Base-by-base conservation (phyloP, 345 rosid species). In the Gossypium raimondii region DNA sequence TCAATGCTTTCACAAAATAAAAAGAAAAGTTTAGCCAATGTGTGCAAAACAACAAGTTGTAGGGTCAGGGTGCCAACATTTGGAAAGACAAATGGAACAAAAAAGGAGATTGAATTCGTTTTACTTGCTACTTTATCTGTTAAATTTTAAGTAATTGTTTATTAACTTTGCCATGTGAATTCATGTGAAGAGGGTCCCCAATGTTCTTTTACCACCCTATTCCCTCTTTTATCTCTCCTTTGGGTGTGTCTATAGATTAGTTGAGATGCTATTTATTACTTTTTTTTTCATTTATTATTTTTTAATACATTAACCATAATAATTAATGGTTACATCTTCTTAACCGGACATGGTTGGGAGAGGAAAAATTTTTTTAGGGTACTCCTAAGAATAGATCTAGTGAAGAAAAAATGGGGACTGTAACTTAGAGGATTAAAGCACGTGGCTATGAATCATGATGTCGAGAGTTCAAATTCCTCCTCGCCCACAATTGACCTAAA, bases 111-210 rank as follows among this genome's bases (percentile, higher is more conserved):
- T 27, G 29, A 12, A 13, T 44, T 72, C 78, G 34, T 80, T 78
- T 47, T 51, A 48, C 22, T 73, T 43, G 60, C 50, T 47, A 56
- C 20, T 67, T 25, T 75, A 72, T 27, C 76, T 81, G 74, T 65
- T 76, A 11, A 41, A 68, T n/a, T 73, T 43, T 38, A 56, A 10
- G 60, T 63, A 70, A 62, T 77, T 62, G 63, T 78, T 34, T 79
- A 73, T 63, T 74, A 81, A 69, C 78, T 45, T 62, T 67, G 78
- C 70, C 89, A 84, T 84, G 89, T 84, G 85, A 88, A 82, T 82
- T 76, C 84, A 85, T 79, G 88, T 85, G 86, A 85, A 77, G 83
- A n/a, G 84, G 88, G 84, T 61, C 83, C 88, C 70, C 72, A 74
- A 75, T 85, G 88, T 83, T 75, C 70, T 64, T 60, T n/a, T 55